Evolutionary conservation across 495 filamentous ascomycete species (phyloP).

Genomic region (Aspergillus nidulans): DNA sequence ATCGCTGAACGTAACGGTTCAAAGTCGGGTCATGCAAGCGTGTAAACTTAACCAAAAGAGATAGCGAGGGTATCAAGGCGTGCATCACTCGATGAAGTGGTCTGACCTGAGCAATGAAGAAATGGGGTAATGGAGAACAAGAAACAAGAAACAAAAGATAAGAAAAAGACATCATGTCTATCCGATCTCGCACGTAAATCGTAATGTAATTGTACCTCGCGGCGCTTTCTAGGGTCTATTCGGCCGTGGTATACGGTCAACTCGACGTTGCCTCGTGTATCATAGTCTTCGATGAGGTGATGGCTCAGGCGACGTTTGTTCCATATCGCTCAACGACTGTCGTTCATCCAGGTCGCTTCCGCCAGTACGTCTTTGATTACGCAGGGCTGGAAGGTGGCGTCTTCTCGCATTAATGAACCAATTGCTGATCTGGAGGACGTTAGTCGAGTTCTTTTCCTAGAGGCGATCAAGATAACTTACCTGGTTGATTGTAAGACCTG

Average conservation of each 20-base stretch:
- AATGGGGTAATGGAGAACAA: too few species aligned
- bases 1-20: background rate
- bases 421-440: slow-evolving; percentile 65
- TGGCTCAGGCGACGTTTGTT: slow-evolving; percentile 30
- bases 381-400: slow-evolving; percentile 66
- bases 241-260: background rate
- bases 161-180: slow-evolving; percentile 14
- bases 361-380: slow-evolving; percentile 49
- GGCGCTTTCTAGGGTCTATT: background rate
- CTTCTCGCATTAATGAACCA: slow-evolving; percentile 94
- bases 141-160: background rate
- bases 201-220: slow-evolving; percentile 17
- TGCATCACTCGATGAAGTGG: background rate
- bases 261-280: background rate
- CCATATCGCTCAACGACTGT: slow-evolving; percentile 42
- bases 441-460: background rate
- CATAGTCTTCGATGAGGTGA: slow-evolving; percentile 27
- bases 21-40: background rate
- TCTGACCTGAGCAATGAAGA: background rate
- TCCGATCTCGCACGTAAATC: slow-evolving; percentile 25
- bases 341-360: slow-evolving; percentile 32
- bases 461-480: slow-evolving; percentile 29
- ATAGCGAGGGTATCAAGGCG: background rate
- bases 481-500: slow-evolving; percentile 77
- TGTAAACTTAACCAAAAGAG: background rate